Percentiles rank a stretch among this genome's conserved stretches.
phyloP scores from a whole-genome alignment of 208 protist species.

The Leishmania tropica region DNA sequence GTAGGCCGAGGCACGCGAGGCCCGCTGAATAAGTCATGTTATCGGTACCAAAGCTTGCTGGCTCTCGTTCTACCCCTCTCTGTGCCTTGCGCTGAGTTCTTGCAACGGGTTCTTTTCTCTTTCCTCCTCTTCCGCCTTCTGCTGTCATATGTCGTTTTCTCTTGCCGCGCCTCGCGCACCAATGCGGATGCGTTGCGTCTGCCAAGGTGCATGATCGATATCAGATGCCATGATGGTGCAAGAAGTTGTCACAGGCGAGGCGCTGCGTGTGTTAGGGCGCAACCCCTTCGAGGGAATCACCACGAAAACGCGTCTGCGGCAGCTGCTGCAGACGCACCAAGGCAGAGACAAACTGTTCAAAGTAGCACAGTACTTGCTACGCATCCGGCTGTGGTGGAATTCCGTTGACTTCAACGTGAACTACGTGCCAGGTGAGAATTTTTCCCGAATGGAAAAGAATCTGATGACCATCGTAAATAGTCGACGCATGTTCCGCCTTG shows the following conservation, averaged over 20 bases:
- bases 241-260: conserved; percentile 43
- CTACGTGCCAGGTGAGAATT: conserved; percentile 80
- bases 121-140: neutral
- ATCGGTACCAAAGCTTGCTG: neutral
- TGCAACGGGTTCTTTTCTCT: neutral
- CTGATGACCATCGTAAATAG: conserved; percentile 93
- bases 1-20: neutral
- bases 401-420: conserved; percentile 76
- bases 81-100: neutral
- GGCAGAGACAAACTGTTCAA: conserved; percentile 92
- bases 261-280: conserved; percentile 78
- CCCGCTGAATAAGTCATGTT: neutral
- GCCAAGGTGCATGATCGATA: neutral
- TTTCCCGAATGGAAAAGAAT: conserved; percentile 77
- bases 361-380: conserved; percentile 86
- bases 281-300: conserved; percentile 90
- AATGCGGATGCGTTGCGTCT: neutral
- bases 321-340: conserved; percentile 91
- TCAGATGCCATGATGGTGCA: conserved; percentile 22
- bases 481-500: conserved; percentile 85
- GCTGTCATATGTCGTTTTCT: conserved; percentile 1
- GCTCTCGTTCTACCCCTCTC: neutral
- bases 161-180: neutral
- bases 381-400: conserved; percentile 82
- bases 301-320: conserved; percentile 79